A percentile compares a stretch with the other conserved stretches of the same genome.
phyloP scores from a whole-genome alignment of 441 rosid genomes.

The Jatropha multifida region DNA sequence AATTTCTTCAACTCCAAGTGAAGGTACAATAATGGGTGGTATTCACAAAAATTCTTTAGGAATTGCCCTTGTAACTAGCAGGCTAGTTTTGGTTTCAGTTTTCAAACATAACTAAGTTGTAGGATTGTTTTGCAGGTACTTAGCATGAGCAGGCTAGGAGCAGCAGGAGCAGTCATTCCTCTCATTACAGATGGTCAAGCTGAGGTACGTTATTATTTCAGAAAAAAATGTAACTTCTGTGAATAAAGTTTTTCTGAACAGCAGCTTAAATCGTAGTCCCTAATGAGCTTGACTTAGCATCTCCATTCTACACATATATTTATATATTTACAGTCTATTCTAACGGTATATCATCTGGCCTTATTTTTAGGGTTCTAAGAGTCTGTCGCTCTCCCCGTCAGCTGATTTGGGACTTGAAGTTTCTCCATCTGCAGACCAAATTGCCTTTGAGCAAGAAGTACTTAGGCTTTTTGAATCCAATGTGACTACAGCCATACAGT shows the following conservation, averaged over 20 bases:
- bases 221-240: too few species aligned
- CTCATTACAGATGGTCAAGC: conserved; percentile 40
- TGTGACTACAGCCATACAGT: conserved; percentile 46
- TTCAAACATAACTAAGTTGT: too few species aligned
- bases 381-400: conserved; percentile 22
- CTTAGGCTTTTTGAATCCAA: conserved; percentile 54
- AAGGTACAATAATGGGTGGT: conserved; percentile 48
- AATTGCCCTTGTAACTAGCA: neutral
- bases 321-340: too few species aligned
- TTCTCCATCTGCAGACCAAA: conserved; percentile 38
- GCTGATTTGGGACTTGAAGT: conserved; percentile 28
- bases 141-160: conserved; percentile 63
- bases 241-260: too few species aligned
- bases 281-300: neutral
- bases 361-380: conserved; percentile 25
- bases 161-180: conserved; percentile 54
- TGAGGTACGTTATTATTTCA: conserved; percentile 31
- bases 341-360: neutral
- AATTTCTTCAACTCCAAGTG: conserved; percentile 92
- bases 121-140: conserved; percentile 38
- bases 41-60: neutral
- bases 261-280: too few species aligned
- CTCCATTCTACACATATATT: neutral
- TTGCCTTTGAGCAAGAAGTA: conserved; percentile 48
- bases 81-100: too few species aligned